A percentile compares a stretch with the other conserved stretches of the same genome.
phyloP scores from a whole-genome alignment of 2,329 filamentous ascomycete genomes.

The Meredithiella fracta region DNA sequence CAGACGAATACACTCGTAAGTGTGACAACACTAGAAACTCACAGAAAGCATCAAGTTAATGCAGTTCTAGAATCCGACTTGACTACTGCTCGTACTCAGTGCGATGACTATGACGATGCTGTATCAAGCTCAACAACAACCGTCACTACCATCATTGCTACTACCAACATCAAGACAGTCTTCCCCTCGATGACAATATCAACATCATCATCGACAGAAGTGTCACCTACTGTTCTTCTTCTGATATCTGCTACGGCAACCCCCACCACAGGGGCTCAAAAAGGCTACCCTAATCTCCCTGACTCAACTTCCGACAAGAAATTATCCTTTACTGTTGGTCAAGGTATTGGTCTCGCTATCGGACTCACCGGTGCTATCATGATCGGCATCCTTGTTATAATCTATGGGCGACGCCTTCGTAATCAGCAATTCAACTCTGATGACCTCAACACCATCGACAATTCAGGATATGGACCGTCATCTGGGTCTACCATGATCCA shows the following conservation, averaged over 20 bases:
- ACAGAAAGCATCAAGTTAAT: neutral
- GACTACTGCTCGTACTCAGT: neutral
- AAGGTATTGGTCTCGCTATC: constrained; percentile 42
- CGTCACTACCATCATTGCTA: neutral
- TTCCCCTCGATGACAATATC: constrained; percentile 3
- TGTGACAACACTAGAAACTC: neutral
- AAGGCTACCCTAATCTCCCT: constrained; percentile 11
- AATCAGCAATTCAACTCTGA: constrained; percentile 23
- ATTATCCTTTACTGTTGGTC: constrained; percentile 22
- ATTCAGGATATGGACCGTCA: constrained; percentile 16
- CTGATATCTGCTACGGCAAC: constrained; percentile 11
- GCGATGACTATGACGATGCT: neutral
- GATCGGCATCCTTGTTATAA: constrained; percentile 31
- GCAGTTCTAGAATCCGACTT: constrained; percentile 1
- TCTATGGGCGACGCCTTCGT: constrained; percentile 28
- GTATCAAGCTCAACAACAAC: constrained; percentile 1
- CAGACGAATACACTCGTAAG: constrained; percentile 7
- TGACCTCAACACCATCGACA: constrained; percentile 18
- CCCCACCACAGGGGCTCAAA: constrained; percentile 9
- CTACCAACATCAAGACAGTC: neutral
- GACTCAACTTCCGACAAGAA: constrained; percentile 6
- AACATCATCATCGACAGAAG: constrained; percentile 5
- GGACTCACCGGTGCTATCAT: constrained; percentile 34
- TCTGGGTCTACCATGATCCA: constrained; percentile 21
- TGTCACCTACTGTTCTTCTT: constrained; percentile 6